Percentiles rank a stretch among this genome's conserved stretches.
phyloP scores from a whole-genome alignment of 768 basidiomycete genomes.

The Mycena indigotica region DNA sequence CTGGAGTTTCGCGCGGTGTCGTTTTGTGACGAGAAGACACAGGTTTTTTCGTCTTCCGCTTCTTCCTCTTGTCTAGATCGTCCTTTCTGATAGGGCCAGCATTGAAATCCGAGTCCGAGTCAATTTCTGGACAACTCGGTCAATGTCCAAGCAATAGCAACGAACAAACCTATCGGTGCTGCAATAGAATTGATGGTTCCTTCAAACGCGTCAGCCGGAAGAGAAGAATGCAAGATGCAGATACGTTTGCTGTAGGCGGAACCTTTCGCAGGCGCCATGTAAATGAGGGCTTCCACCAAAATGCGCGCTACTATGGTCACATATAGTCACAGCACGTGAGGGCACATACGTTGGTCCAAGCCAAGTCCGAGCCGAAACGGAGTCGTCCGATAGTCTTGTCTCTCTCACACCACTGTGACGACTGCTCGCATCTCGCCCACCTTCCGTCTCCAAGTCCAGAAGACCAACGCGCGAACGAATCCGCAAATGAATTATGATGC shows the following conservation, averaged over 20 bases:
- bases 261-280: constrained; percentile 5
- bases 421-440: no score
- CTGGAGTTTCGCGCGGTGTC: constrained; percentile 10
- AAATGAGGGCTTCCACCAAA: no score
- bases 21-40: constrained; percentile 6
- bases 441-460: no score
- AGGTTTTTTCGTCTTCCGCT: constrained; percentile 12
- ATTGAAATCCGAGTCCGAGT: constrained; percentile 55
- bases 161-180: constrained; percentile 37
- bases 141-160: neutral
- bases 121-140: constrained; percentile 40
- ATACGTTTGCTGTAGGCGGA: constrained; percentile 35
- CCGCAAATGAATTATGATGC: no score
- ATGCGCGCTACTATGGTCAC: no score
- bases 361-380: no score
- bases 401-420: no score
- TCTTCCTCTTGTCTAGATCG: constrained; percentile 8
- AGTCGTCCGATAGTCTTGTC: no score
- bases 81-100: constrained; percentile 42
- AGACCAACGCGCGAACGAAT: no score
- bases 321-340: no score
- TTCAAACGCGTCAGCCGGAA: constrained; percentile 20
- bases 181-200: constrained; percentile 35
- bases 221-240: neutral
- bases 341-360: no score